These are phyloP conservation scores for Euphorbia pulcherrima DNA, from an alignment of 345 rosid species.

Conservation along the genomic window DNA sequence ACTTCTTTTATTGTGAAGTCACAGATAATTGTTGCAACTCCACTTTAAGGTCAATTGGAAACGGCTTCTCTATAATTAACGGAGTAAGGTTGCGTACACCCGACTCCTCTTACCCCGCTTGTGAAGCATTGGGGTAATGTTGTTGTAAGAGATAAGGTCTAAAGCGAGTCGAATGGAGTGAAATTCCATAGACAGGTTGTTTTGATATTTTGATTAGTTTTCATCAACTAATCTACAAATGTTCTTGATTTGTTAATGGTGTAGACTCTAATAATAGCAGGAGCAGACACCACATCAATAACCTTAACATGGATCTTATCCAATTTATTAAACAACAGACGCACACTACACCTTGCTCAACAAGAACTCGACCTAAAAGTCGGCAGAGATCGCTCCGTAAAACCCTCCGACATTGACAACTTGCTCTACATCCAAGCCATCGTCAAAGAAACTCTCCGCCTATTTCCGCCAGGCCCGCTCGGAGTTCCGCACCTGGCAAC, in stretches of 20 bases:
- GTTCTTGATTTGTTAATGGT: not conserved
- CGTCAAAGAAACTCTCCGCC: constrained; percentile 22
- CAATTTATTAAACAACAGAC: constrained; percentile 34
- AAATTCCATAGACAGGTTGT: too few relatives aligned
- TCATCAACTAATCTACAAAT: not conserved
- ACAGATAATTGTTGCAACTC: too few relatives aligned
- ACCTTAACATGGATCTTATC: constrained; percentile 44
- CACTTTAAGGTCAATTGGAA: too few relatives aligned
- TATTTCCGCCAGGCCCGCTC: constrained; percentile 23
- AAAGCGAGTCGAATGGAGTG: too few relatives aligned
- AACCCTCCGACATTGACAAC: constrained; percentile 39
- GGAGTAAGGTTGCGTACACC: too few relatives aligned
- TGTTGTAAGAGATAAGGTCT: too few relatives aligned
- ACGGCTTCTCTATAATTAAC: too few relatives aligned
- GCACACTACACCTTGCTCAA: constrained; percentile 30
- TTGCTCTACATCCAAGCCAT: constrained; percentile 30
- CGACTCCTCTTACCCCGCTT: too few relatives aligned
- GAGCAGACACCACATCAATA: constrained; percentile 40
- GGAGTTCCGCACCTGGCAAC: constrained; percentile 18
- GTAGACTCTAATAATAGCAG: constrained; percentile 49
- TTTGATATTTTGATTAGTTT: too few relatives aligned
- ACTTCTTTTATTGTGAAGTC: too few relatives aligned
- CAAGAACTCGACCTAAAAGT: constrained; percentile 33
- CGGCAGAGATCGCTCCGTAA: constrained; percentile 31
- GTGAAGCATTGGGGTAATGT: too few relatives aligned